Conservation (phyloP, 129 eudicot genomes). For the Heracleum sosnowskyi region DNA sequence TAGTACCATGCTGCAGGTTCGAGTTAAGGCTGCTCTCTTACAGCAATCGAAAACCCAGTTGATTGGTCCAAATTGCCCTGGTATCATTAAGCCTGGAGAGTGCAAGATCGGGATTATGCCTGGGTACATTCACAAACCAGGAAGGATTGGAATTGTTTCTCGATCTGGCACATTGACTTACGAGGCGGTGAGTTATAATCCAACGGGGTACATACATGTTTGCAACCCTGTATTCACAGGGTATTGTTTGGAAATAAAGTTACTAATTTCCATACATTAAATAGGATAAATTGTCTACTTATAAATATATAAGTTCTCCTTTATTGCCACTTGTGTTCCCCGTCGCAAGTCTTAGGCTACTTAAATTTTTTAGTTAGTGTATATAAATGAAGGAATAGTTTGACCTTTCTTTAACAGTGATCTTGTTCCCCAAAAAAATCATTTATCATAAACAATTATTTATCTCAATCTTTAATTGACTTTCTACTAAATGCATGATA, state of each 20-base stretch:
- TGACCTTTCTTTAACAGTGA: background rate
- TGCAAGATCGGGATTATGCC: conserved; percentile 99
- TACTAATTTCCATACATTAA: too few species aligned
- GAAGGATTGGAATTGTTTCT: conserved; percentile 91
- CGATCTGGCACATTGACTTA: conserved; percentile 95
- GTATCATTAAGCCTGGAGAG: conserved; percentile 97
- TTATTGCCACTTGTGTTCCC: too few species aligned
- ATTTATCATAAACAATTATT: background rate
- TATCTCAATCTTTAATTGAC: background rate
- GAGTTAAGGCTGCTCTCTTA: conserved; percentile 89
- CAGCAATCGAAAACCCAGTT: conserved; percentile 83
- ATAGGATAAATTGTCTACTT: too few species aligned
- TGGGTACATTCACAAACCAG: conserved; percentile 98
- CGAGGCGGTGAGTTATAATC: conserved; percentile 71
- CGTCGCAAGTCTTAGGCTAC: background rate
- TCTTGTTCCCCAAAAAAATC: background rate
- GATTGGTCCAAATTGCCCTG: conserved; percentile 98
- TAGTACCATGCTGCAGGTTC: conserved; percentile 45
- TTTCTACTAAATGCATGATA: background rate
- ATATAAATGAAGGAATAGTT: background rate
- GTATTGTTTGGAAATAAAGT: background rate
- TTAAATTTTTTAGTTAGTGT: background rate
- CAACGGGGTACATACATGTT: conserved; percentile 3
- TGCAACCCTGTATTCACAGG: background rate
- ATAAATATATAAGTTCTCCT: too few species aligned